Evolutionary conservation across 108 stramenopile species (phyloP), one percentile per base, ranked within the genome.

Genomic region (Conticribra weissflogii): DNA sequence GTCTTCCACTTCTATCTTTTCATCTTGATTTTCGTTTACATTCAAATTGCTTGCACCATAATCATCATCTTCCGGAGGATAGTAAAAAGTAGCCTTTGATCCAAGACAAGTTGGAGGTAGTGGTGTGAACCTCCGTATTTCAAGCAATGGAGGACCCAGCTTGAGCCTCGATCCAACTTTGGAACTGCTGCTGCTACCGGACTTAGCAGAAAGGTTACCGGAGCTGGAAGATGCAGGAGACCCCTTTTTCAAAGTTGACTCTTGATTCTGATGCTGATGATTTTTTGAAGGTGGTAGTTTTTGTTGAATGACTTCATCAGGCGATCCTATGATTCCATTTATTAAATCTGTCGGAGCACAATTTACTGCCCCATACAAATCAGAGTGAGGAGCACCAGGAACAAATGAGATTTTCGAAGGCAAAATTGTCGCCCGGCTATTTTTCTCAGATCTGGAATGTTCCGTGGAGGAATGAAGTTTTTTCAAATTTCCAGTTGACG

Each of bases 331-430:
- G 47, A 24, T 47, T 21, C 47, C 17, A 49, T 47, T 47, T 24
- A 44, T 32, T 2, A 23, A n/a, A n/a, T n/a, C n/a, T n/a, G n/a
- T n/a, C 23, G 33, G 30, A 49, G 59, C 28, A 36, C 74, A 76
- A 54, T 77, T 77, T 15, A 77, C 56, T 23, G 63, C 76, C 15
- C 76, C 76, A 27, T 68, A 76, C 61, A 76, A 59, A 55, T 77
- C 67, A 23, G 33, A 58, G 21, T 23, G 1, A 0, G 56, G 67
- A 0, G 68, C 21, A 5, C 56, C 57, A n/a, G 76, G 76, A 12
- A 77, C 55, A 24, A 69, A 69, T 49, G 67, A 59, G 25, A 57
- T 54, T 28, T 62, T 54, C 2, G 76, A 55, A 1, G 36, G 36
- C 36, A 12, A 41, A 41, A n/a, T n/a, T n/a, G n/a, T n/a, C n/a